Evolutionary conservation across 1,284 basidiomycete genomes (phyloP).

Genomic region (Puccinia horiana): DNA sequence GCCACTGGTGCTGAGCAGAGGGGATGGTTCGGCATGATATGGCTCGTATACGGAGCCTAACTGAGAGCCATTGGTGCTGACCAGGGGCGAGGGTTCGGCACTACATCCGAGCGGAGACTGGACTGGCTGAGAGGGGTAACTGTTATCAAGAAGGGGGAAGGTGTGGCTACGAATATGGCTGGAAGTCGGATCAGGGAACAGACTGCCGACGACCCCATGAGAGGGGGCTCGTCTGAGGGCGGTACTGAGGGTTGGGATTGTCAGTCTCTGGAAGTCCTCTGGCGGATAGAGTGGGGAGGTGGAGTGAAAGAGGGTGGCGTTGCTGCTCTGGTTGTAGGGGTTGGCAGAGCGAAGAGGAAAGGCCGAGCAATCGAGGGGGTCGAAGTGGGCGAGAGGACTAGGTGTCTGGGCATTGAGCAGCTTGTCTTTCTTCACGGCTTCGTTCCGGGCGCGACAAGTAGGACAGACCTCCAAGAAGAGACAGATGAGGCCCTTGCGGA

Average conservation of each 20-base stretch:
- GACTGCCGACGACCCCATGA: not conserved
- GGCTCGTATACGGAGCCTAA: not conserved
- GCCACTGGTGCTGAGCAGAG: not conserved
- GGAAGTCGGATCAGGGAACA: not conserved
- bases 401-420: conserved; percentile 10
- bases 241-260: not conserved
- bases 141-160: conserved; percentile 21
- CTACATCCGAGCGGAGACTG: not conserved
- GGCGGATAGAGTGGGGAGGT: not conserved
- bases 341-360: not conserved
- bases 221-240: conserved; percentile 21
- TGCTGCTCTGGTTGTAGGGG: not conserved
- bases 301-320: not conserved
- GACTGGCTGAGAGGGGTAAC: not conserved
- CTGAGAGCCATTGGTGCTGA: not conserved
- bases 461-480: conserved; percentile 48
- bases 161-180: conserved; percentile 30
- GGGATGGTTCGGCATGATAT: not conserved
- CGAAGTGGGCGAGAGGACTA: not conserved
- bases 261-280: not conserved
- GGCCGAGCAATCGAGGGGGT: not conserved
- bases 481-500: conserved; percentile 49
- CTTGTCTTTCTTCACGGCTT: conserved; percentile 48
- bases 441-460: conserved; percentile 36
- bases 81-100: not conserved